Base-by-base conservation (phyloP, 768 basidiomycete genomes). In the Clavulina sp. region DNA sequence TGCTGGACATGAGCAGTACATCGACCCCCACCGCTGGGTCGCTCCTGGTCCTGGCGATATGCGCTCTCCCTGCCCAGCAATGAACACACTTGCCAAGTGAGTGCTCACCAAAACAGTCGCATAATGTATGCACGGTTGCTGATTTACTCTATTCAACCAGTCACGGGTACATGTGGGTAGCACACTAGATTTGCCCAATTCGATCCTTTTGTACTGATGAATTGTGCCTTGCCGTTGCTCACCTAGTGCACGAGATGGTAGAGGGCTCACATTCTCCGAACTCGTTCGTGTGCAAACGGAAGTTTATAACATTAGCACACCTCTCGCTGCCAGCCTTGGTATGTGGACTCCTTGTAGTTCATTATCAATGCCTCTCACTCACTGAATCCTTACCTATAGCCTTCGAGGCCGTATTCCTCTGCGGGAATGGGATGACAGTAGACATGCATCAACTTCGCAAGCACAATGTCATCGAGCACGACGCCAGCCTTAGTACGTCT, bases 71-170 rank as follows among this genome's bases (percentile, higher is more conserved):
- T 46, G 43, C 24, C 43, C 43, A 13, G 43, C 43, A 9, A 13
- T 46, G 43, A 46, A 46, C 26, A 46, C 43, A n/a, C n/a, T n/a
- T n/a, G n/a, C n/a, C n/a, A n/a, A n/a, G 43, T 46, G 43, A 46
- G 43, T 28, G 9, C 34, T 9, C 34, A 38, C 34, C 34, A 9
- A 9, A 38, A 13, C 13, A 13, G 36, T 13, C 36, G 21, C 36
- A 13, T 13, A 38, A 38, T 38, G 36, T 21, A 38, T 38, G 36
- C 21, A 9, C 16, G 13, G 43, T 46, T 46, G 13, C 43, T 26
- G 43, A 46, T 26, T 13, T 38, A 13, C 36, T 38, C 26, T 28
- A 46, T 9, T 16, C 43, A 13, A 24, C 43, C 24, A 46, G 26
- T 26, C 43, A 46, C 26, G 43, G 43, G 24, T 46, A 46, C 26